Conservation (phyloP, 331 rosid species). For the Acacia concinna region DNA sequence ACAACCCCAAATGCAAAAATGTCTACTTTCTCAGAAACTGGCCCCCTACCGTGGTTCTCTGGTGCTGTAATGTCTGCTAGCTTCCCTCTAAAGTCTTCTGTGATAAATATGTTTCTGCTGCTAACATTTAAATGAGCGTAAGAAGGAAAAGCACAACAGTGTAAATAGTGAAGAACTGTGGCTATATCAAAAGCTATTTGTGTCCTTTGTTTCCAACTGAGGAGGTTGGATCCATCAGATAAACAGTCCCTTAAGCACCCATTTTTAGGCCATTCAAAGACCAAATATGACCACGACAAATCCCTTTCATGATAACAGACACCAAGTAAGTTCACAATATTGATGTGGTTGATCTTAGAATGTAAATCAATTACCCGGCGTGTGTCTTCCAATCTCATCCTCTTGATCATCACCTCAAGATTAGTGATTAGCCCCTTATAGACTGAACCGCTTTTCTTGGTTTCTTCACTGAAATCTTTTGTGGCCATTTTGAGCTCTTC, state of each 20-base stretch:
- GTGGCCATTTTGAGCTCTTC: slow-evolving; percentile 55
- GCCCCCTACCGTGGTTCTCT: slow-evolving; percentile 26
- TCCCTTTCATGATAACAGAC: slow-evolving; percentile 55
- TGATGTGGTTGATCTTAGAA: slow-evolving; percentile 67
- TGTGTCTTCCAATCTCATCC: slow-evolving; percentile 53
- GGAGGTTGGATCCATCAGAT: slow-evolving; percentile 33
- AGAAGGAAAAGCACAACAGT: slow-evolving; percentile 61
- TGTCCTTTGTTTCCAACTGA: slow-evolving; percentile 51
- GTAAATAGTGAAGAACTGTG: slow-evolving; percentile 69
- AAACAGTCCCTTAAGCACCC: slow-evolving; percentile 61
- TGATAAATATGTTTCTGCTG: slow-evolving; percentile 54
- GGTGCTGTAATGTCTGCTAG: slow-evolving; percentile 58
- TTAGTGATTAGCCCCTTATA: slow-evolving; percentile 47
- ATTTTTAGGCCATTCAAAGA: slow-evolving; percentile 64
- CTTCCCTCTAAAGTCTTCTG: slow-evolving; percentile 53
- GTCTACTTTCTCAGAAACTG: slow-evolving; percentile 52
- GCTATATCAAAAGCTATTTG: slow-evolving; percentile 71
- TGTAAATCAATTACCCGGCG: slow-evolving; percentile 57
- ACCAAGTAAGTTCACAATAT: slow-evolving; percentile 61
- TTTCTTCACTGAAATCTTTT: slow-evolving; percentile 54
- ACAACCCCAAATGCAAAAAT: slow-evolving; percentile 71
- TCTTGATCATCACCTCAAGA: slow-evolving; percentile 60
- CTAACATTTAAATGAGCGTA: slow-evolving; percentile 54
- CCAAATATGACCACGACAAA: slow-evolving; percentile 53
- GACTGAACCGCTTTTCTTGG: slow-evolving; percentile 39